Evolutionary conservation across 73 alveolate genomes (phyloP).

Genomic region (Paramecium pentaurelia): DNA sequence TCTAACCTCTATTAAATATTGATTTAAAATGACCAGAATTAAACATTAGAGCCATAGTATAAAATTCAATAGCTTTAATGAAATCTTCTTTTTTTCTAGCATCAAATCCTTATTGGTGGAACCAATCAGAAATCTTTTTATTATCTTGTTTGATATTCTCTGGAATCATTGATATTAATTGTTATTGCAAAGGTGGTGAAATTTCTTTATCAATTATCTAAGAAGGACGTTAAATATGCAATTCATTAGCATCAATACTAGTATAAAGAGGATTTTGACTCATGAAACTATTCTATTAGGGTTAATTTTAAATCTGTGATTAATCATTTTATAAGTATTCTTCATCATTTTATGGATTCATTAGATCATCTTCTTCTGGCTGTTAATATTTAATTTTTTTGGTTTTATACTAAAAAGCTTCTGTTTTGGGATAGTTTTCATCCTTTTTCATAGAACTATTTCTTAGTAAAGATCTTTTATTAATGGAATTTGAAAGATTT

Average conservation of each 20-base stretch:
- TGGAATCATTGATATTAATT: neutral
- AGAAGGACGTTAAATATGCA: neutral
- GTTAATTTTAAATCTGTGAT: neutral
- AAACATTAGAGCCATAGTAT: slow-evolving; percentile 75
- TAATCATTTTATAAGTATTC: slow-evolving; percentile 3
- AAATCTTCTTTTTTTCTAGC: slow-evolving; percentile 80
- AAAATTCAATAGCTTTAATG: slow-evolving; percentile 68
- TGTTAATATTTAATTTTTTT: neutral
- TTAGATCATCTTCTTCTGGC: slow-evolving; percentile 7
- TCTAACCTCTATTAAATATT: slow-evolving; percentile 78
- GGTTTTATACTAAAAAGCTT: neutral
- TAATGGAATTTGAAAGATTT: neutral
- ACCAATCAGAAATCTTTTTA: slow-evolving; percentile 71
- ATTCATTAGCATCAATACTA: neutral
- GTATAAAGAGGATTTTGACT: neutral
- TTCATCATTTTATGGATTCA: slow-evolving; percentile 17
- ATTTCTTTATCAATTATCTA: neutral
- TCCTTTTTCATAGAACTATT: neutral
- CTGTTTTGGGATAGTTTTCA: neutral
- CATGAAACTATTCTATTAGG: neutral
- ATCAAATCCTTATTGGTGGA: slow-evolving; percentile 75
- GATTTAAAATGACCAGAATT: slow-evolving; percentile 82
- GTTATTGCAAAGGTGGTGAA: neutral
- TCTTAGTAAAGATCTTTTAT: neutral
- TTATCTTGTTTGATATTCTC: neutral